Base-by-base conservation (phyloP, 805 yeast genomes). In the Monosporozyma aerobia region DNA sequence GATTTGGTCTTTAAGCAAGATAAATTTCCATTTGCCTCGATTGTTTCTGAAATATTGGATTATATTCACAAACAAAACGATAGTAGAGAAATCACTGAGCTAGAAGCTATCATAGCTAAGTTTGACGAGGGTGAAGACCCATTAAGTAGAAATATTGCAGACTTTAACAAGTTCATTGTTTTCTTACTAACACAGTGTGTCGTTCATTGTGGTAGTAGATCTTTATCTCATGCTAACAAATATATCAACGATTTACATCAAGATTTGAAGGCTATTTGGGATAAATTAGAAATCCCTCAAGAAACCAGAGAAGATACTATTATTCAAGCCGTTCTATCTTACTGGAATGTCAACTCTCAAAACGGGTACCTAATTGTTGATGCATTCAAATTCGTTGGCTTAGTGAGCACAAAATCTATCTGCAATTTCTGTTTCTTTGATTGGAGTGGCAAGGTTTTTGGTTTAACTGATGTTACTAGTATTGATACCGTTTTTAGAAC, bases 181-280 rank as follows among this genome's bases (percentile, higher is more conserved):
- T 79, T 84, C 30, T 69, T 87, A 14, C 68, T 89, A 13, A 76
- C 84, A 60, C 92, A 87, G 62, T 75, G 85, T 0, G 76, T 88
- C 50, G 85, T 92, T 47, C 83, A 83, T 59, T 83, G 89, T 53
- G 97, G 98, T 13, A 84, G 89, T 47, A 78, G 97, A 64, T 90
- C 97, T 0, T 77, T 90, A 44, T 87, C 92, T 0, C 90, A 85
- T 61, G 82, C 84, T 40, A 79, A 78, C 55, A 79, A 78, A 44
- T 80, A 79, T 70, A 71, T 82, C 46, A 69, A 65, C 35, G 74
- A 73, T 43, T 62, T 76, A 6, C 60, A 62, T 22, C 69, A 65
- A 13, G 68, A 73, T 14, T 60, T 81, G 44, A 63, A 63, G 51
- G 63, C 61, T n/a, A 51, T 70, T 19, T 59, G 68, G 32, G 63